Conservation (phyloP, 495 filamentous ascomycete genomes). For the Hypoxylon fragiforme region DNA sequence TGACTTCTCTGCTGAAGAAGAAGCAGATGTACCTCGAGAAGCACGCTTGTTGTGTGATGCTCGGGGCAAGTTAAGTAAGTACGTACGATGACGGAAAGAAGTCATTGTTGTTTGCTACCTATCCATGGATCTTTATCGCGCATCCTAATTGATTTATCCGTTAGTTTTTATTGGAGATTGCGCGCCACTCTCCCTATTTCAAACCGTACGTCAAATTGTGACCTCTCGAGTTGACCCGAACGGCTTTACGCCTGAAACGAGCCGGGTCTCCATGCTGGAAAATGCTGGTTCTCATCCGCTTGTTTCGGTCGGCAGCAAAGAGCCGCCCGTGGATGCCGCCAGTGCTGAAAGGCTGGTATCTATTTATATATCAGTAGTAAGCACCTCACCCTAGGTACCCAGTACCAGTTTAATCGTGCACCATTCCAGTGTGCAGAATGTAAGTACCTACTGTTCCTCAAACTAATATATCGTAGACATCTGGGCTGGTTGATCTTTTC, state of each 20-base stretch:
- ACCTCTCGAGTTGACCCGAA: constrained; percentile 62
- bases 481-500: constrained; percentile 47
- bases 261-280: constrained; percentile 67
- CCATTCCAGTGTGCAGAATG: too few species aligned
- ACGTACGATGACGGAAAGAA: not conserved
- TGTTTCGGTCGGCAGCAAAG: constrained; percentile 9
- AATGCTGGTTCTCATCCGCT: constrained; percentile 36
- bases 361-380: constrained; percentile 43
- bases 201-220: constrained; percentile 69
- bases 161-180: constrained; percentile 68
- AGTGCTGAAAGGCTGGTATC: constrained; percentile 29
- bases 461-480: constrained; percentile 36
- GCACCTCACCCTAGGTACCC: too few species aligned
- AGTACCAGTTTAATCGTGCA: too few species aligned
- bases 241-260: constrained; percentile 65
- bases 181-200: constrained; percentile 68
- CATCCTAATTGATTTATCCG: not conserved
- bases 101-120: not conserved
- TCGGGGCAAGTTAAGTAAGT: constrained; percentile 57
- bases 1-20: constrained; percentile 40
- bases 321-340: constrained; percentile 27
- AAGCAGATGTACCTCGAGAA: constrained; percentile 51
- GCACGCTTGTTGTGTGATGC: constrained; percentile 60
- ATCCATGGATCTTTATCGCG: not conserved
- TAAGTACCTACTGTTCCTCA: too few species aligned